Percentiles rank a stretch among this genome's conserved stretches.
Conservation (phyloP, 2,329 filamentous ascomycete species). For the Fusarium sp. region DNA sequence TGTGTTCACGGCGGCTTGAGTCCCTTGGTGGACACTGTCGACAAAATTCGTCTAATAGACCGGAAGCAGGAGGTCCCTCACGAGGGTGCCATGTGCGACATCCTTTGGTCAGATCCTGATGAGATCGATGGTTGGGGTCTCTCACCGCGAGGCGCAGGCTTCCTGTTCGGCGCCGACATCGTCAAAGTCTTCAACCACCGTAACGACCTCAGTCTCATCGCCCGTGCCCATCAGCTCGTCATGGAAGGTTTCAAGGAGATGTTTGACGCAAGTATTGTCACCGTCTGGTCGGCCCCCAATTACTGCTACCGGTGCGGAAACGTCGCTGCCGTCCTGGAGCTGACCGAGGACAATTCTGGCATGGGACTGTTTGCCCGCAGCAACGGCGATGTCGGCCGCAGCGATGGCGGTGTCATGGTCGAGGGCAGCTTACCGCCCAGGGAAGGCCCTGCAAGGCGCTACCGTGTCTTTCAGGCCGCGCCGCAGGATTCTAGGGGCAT, state of each 20-base stretch:
- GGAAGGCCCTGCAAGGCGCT: constrained; percentile 85
- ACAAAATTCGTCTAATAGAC: constrained; percentile 95
- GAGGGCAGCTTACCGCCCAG: constrained; percentile 58
- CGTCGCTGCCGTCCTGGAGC: constrained; percentile 92
- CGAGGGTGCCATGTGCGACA: constrained; percentile 98
- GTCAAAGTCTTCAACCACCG: constrained; percentile 96
- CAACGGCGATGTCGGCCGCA: constrained; percentile 75
- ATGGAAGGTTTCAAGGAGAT: constrained; percentile 99
- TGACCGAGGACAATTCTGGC: constrained; percentile 88
- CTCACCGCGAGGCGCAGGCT: constrained; percentile 92
- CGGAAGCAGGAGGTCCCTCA: constrained; percentile 98
- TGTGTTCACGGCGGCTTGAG: constrained; percentile 96
- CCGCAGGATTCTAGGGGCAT: constrained; percentile 96
- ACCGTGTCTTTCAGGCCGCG: constrained; percentile 95
- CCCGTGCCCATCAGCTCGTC: constrained; percentile 94
- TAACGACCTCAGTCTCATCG: constrained; percentile 92
- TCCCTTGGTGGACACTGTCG: constrained; percentile 90
- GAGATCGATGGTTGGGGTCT: constrained; percentile 98
- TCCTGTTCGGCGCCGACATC: constrained; percentile 94
- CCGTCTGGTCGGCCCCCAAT: constrained; percentile 98
- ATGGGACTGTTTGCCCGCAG: constrained; percentile 76
- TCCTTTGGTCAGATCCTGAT: constrained; percentile 97
- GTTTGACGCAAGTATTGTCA: constrained; percentile 96
- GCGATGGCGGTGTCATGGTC: constrained; percentile 63
- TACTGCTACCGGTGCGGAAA: constrained; percentile 98